Percentiles rank a stretch among this genome's conserved stretches.
Conservation (phyloP, 1,284 basidiomycete genomes). For the Coniophora puteana region DNA sequence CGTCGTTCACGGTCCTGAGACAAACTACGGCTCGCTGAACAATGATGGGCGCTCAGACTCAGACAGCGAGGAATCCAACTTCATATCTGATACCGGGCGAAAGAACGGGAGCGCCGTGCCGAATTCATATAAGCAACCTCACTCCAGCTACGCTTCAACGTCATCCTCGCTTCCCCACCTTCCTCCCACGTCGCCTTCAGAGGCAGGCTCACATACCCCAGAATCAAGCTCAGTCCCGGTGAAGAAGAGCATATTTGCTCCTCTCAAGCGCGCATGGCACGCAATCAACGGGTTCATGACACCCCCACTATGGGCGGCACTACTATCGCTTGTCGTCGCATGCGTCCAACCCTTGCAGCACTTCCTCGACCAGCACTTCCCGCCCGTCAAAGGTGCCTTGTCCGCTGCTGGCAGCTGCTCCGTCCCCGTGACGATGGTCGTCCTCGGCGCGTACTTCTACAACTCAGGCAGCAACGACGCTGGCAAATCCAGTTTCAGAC, state of each 20-base stretch:
- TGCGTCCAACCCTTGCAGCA: conserved; percentile 76
- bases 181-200: too few species aligned
- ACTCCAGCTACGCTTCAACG: too few species aligned
- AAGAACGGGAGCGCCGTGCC: too few species aligned
- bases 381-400: conserved; percentile 72
- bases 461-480: conserved; percentile 21
- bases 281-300: conserved; percentile 82
- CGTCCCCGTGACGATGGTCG: conserved; percentile 86
- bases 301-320: conserved; percentile 78
- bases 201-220: too few species aligned
- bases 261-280: conserved; percentile 29
- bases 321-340: conserved; percentile 79
- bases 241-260: conserved; percentile 30
- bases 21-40: conserved; percentile 10
- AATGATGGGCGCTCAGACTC: conserved; percentile 20
- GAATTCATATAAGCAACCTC: too few species aligned
- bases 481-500: conserved; percentile 2
- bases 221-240: too few species aligned
- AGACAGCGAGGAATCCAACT: conserved; percentile 17
- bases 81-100: too few species aligned
- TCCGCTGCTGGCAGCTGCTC: conserved; percentile 75
- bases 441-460: conserved; percentile 92
- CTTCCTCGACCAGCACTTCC: conserved; percentile 55
- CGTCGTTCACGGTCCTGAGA: not conserved
- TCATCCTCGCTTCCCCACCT: too few species aligned